These are phyloP conservation scores for Hawksworthiomyces lignivorus DNA, from an alignment of 2,329 filamentous ascomycete genomes.

Conservation along the genomic window DNA sequence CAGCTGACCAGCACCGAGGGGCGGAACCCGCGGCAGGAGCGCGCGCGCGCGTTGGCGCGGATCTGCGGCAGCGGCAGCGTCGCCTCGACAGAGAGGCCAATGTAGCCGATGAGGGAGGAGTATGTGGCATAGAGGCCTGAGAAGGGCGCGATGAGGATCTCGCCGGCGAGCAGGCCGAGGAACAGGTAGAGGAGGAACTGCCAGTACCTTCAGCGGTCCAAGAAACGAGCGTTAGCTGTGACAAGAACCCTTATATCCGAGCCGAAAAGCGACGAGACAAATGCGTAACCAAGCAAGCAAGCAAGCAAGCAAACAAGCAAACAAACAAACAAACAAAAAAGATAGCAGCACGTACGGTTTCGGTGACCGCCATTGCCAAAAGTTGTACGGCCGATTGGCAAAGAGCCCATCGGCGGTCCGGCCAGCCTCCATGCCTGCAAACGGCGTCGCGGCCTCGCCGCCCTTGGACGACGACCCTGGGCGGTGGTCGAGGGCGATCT, in stretches of 20 bases:
- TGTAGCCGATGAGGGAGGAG: slow-evolving; percentile 59
- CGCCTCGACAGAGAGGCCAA: slow-evolving; percentile 73
- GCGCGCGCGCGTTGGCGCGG: slow-evolving; percentile 57
- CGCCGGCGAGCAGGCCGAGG: slow-evolving; percentile 50
- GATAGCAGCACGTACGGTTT: slow-evolving; percentile 46
- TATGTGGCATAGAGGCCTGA: slow-evolving; percentile 55
- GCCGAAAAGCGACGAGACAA: too few relatives aligned
- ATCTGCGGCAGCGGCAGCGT: slow-evolving; percentile 78
- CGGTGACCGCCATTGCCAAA: slow-evolving; percentile 74
- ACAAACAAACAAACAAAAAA: neutral
- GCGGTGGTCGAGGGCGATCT: slow-evolving; percentile 62
- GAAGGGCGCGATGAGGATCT: slow-evolving; percentile 58
- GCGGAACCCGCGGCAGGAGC: slow-evolving; percentile 71
- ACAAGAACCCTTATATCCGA: too few relatives aligned
- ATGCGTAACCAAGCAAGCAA: too few relatives aligned
- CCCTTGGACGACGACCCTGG: slow-evolving; percentile 51
- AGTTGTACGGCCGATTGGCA: slow-evolving; percentile 58
- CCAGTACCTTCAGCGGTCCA: slow-evolving; percentile 57
- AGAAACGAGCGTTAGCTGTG: neutral
- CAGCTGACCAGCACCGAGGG: slow-evolving; percentile 69
- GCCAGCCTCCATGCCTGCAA: slow-evolving; percentile 39
- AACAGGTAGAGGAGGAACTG: slow-evolving; percentile 64
- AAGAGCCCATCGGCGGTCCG: slow-evolving; percentile 19
- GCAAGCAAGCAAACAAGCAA: neutral
- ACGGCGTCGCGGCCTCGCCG: slow-evolving; percentile 54